Percentiles rank a stretch among this genome's conserved stretches.
These are phyloP conservation scores for Aspergillus sergii DNA, from an alignment of 2,329 filamentous ascomycete species.

Conservation along the genomic window DNA sequence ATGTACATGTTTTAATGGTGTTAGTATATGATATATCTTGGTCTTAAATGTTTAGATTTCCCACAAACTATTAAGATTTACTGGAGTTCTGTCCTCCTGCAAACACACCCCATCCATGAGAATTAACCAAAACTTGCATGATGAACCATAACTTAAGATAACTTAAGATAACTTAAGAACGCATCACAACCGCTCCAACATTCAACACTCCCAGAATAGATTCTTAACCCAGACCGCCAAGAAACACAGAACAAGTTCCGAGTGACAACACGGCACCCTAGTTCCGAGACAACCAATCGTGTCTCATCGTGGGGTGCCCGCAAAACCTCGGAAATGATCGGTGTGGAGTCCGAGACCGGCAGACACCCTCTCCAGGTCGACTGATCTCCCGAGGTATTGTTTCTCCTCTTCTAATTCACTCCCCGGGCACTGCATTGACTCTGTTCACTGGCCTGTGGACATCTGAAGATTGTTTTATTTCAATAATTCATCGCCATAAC, in stretches of 20 bases:
- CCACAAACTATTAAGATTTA: too few species aligned
- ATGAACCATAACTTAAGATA: too few species aligned
- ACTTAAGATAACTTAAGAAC: too few species aligned
- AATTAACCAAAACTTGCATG: too few species aligned
- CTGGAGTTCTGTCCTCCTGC: too few species aligned
- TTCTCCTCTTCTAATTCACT: not conserved
- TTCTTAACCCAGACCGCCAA: not conserved
- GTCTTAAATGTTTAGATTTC: too few species aligned
- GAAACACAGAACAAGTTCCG: not conserved
- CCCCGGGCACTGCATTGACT: not conserved
- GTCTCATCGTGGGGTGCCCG: not conserved
- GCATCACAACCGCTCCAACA: not conserved
- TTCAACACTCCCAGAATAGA: not conserved
- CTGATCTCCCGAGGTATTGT: slow-evolving; percentile 11
- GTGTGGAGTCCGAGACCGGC: slow-evolving; percentile 20
- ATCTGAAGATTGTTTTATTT: too few species aligned
- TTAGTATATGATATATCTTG: too few species aligned
- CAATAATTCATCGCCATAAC: not conserved
- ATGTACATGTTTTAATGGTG: too few species aligned
- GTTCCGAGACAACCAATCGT: slow-evolving; percentile 25
- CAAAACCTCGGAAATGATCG: slow-evolving; percentile 15
- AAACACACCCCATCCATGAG: too few species aligned
- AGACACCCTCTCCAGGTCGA: not conserved
- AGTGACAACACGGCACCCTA: not conserved
- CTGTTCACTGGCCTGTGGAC: not conserved